Evolutionary conservation across 768 basidiomycete species (phyloP).

Genomic region (Coprinellus aureogranulatus): DNA sequence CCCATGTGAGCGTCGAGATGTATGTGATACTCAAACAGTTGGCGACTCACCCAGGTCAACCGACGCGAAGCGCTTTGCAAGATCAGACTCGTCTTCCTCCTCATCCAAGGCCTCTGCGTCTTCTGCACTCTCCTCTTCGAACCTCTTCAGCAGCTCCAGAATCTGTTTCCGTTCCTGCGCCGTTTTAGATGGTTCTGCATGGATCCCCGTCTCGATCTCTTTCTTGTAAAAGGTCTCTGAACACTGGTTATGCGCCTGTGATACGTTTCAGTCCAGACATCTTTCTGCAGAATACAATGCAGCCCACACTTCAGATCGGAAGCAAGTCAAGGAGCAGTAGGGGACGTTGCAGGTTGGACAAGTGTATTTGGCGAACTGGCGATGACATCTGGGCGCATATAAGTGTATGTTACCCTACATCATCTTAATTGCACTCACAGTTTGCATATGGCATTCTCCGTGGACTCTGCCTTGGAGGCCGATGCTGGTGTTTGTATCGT

Average conservation of each 20-base stretch:
- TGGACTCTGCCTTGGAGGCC: neutral
- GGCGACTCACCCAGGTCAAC: conserved; percentile 59
- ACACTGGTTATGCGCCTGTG: conserved; percentile 63
- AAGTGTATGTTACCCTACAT: neutral
- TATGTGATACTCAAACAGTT: neutral
- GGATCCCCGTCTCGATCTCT: conserved; percentile 66
- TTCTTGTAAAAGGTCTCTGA: conserved; percentile 81
- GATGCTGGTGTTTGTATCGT: conserved; percentile 7
- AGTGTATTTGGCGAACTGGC: conserved; percentile 76
- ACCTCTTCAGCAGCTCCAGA: conserved; percentile 66
- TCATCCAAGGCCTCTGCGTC: conserved; percentile 25
- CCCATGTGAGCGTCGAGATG: neutral
- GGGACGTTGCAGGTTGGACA: conserved; percentile 79
- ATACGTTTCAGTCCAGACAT: neutral
- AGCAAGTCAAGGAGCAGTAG: conserved; percentile 80
- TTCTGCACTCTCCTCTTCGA: conserved; percentile 58
- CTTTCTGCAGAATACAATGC: neutral
- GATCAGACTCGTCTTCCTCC: conserved; percentile 37
- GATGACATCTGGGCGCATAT: conserved; percentile 52
- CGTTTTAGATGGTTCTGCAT: conserved; percentile 50
- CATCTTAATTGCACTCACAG: conserved; percentile 6
- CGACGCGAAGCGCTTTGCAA: conserved; percentile 49
- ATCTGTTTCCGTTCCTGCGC: conserved; percentile 60
- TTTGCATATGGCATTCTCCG: conserved; percentile 13
- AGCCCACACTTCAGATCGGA: conserved; percentile 61